Conservation (phyloP, 441 rosid species). For the Biscutella laevigata region DNA sequence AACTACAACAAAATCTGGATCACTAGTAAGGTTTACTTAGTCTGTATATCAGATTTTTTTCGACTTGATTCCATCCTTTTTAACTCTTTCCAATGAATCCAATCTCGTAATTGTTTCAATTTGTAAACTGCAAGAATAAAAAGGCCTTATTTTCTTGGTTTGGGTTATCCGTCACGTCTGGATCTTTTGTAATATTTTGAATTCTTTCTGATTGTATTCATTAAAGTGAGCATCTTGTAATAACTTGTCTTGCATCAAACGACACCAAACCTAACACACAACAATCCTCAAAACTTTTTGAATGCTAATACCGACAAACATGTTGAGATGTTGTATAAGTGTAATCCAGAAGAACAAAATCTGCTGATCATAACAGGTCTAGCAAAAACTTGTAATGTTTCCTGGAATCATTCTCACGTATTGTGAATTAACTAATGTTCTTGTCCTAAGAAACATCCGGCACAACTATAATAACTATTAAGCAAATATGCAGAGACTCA, state of each 20-base stretch:
- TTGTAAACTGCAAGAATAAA: slow-evolving; percentile 14
- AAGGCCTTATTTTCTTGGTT: background rate
- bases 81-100: background rate
- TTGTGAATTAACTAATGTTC: background rate
- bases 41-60: slow-evolving; percentile 16
- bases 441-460: background rate
- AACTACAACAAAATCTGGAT: slow-evolving; percentile 16
- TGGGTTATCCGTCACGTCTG: too few species aligned
- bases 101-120: slow-evolving; percentile 20
- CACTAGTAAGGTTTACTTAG: slow-evolving; percentile 1
- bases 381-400: background rate
- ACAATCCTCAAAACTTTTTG: too few species aligned
- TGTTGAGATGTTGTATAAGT: too few species aligned
- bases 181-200: slow-evolving; percentile 5
- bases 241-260: too few species aligned
- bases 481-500: background rate
- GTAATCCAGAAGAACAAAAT: background rate
- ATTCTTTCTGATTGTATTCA: background rate
- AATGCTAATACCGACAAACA: too few species aligned
- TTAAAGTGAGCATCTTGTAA: background rate
- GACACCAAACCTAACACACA: too few species aligned
- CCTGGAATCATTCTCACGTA: too few species aligned
- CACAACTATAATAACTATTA: background rate
- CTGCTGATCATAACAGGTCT: background rate
- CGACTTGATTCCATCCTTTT: background rate